A percentile compares a stretch with the other conserved stretches of the same genome.
These are phyloP conservation scores for Drechslera avenae DNA, from an alignment of 2,329 filamentous ascomycete species.

Conservation along the genomic window DNA sequence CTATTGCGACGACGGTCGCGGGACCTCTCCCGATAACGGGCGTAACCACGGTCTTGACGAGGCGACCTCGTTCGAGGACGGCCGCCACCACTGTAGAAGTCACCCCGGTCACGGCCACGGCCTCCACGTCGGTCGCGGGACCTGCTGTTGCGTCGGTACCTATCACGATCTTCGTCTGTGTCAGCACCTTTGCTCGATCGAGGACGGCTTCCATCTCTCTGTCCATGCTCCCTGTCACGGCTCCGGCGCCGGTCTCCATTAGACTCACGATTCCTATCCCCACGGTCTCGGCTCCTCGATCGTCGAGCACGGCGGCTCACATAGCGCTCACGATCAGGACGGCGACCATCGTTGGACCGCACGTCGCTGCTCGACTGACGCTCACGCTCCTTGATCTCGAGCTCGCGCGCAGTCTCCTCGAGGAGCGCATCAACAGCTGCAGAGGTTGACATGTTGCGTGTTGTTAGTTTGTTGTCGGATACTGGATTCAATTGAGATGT, in stretches of 20 bases:
- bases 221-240: constrained; percentile 39
- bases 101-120: constrained; percentile 37
- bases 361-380: constrained; percentile 24
- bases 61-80: constrained; percentile 47
- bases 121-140: constrained; percentile 38
- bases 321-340: constrained; percentile 40
- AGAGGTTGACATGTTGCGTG: constrained; percentile 44
- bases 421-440: constrained; percentile 89
- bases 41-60: constrained; percentile 48
- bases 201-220: constrained; percentile 38
- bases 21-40: constrained; percentile 55
- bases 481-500: constrained; percentile 30
- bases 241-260: constrained; percentile 40
- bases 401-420: constrained; percentile 59
- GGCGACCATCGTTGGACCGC: constrained; percentile 39
- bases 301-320: constrained; percentile 32
- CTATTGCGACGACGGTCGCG: constrained; percentile 51
- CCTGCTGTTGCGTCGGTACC: constrained; percentile 28
- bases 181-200: constrained; percentile 43
- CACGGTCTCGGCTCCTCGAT: constrained; percentile 36
- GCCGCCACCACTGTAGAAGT: constrained; percentile 49
- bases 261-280: constrained; percentile 38
- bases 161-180: constrained; percentile 48
- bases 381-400: constrained; percentile 23
- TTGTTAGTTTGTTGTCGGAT: constrained; percentile 23